Evolutionary conservation across 495 filamentous ascomycete genomes (phyloP), one percentile per base, ranked within the genome.

Genomic region (Podospora pseudopauciseta): DNA sequence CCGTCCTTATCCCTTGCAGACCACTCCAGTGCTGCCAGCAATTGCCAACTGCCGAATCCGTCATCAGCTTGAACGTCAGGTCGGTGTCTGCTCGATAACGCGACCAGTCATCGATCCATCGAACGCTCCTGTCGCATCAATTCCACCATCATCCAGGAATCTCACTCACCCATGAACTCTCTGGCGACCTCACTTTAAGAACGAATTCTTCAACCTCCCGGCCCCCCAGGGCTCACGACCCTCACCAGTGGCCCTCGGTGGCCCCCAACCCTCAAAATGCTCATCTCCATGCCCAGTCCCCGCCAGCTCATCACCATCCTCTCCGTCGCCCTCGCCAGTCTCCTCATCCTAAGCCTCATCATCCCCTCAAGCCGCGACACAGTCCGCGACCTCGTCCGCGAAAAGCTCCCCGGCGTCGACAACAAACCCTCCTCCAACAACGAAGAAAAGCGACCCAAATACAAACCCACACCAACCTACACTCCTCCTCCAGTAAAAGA

Each of bases 401-500:
- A 15, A 15, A 34, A 57, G 19, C 49, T 58, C 49, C 55, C 55
- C 55, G 39, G 39, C 39, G 39, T 49, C 39, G 15, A 49, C 39
- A 49, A 49, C 39, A 49, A 49, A 49, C 9, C 39, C 39, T 16
- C 39, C 39, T 20, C 34, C 2, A 23, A 26, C 34, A 53, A 26
- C 32, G 34, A n/a, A 16, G 39, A 63, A 59, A 76, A 77, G 9
- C 39, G 56, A 0, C 62, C 58, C 1, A 75, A 61, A 65, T 81
- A 77, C 73, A 80, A 77, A 49, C 76, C 78, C 15, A 60, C 68
- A 0, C 78, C 79, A 9, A 69, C 70, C 16, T 80, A 74, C 62
- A 68, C 63, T 6, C 78, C 77, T 1, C 78, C 78, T 15, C 77
- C 76, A 4, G 64, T 80, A 64, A 61, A 62, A 64, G 79, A 81